A percentile compares a stretch with the other conserved stretches of the same genome.
phyloP scores from a whole-genome alignment of 106 monocot genomes.

The Platanthera guangdongensis region DNA sequence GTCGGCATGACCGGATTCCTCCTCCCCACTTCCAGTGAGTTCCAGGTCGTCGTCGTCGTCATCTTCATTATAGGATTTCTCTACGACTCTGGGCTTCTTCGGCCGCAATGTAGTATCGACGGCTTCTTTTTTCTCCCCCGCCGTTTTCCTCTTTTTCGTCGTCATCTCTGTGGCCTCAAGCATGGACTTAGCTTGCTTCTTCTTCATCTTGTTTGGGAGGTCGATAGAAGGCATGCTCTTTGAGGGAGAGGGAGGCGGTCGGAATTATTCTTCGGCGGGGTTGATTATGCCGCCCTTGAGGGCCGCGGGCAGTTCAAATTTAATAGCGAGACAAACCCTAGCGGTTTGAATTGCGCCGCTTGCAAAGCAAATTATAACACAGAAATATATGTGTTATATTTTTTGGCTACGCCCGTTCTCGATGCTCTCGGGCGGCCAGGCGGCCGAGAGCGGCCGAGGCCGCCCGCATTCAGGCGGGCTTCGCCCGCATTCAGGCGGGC shows the following conservation, averaged over 20 bases:
- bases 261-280: not conserved
- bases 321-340: constrained; percentile 13
- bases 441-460: too few species aligned
- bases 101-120: not conserved
- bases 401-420: too few species aligned
- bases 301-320: not conserved
- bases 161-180: not conserved
- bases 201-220: constrained; percentile 26
- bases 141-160: constrained; percentile 8
- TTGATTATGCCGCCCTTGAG: not conserved
- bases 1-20: constrained; percentile 12
- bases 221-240: constrained; percentile 20
- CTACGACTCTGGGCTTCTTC: constrained; percentile 35
- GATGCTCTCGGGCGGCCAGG: too few species aligned
- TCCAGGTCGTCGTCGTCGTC: constrained; percentile 18
- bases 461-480: too few species aligned
- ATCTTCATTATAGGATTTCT: constrained; percentile 5
- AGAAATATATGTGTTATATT: too few species aligned
- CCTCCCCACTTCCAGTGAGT: constrained; percentile 19
- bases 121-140: constrained; percentile 28
- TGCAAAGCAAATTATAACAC: too few species aligned
- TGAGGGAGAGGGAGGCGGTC: not conserved
- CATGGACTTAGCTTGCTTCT: constrained; percentile 20
- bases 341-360: not conserved
- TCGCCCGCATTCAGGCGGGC: too few species aligned